Percentiles rank a stretch among this genome's conserved stretches.
These are phyloP conservation scores for Apophysomyces elegans DNA, from an alignment of 371 early-diverging fungal species.

Conservation along the genomic window DNA sequence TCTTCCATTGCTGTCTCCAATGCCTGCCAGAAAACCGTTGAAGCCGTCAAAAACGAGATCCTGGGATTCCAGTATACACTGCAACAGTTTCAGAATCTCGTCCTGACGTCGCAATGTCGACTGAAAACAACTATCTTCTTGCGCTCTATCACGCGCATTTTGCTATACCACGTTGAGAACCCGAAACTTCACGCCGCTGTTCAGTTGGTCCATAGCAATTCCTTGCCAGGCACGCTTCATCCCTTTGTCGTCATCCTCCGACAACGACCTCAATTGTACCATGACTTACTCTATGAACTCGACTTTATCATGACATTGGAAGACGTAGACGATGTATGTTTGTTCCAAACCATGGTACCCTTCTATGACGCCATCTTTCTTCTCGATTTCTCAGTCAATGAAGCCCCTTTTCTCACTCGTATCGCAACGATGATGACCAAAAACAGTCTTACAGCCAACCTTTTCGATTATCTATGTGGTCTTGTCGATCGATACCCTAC, in stretches of 20 bases:
- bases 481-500: constrained; percentile 11
- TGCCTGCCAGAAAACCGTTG: constrained; percentile 36
- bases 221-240: constrained; percentile 19
- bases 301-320: constrained; percentile 22
- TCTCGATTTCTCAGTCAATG: constrained; percentile 15
- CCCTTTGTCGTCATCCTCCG: constrained; percentile 34
- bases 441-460: not conserved
- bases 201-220: constrained; percentile 10
- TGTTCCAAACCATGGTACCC: constrained; percentile 15
- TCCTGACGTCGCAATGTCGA: constrained; percentile 21
- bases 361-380: constrained; percentile 30
- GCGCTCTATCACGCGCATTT: constrained; percentile 25
- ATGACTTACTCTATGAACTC: constrained; percentile 26
- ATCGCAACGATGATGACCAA: constrained; percentile 2
- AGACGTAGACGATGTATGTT: not conserved
- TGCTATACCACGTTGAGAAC: constrained; percentile 18
- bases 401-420: constrained; percentile 23
- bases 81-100: constrained; percentile 33
- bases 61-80: constrained; percentile 20
- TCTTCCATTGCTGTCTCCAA: constrained; percentile 43
- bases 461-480: not conserved
- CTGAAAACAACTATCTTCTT: constrained; percentile 30
- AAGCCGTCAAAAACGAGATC: constrained; percentile 13
- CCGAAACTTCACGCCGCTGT: not conserved
- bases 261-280: constrained; percentile 31